Conservation (phyloP, 2,329 filamentous ascomycete species). For the Apiospora marii region DNA sequence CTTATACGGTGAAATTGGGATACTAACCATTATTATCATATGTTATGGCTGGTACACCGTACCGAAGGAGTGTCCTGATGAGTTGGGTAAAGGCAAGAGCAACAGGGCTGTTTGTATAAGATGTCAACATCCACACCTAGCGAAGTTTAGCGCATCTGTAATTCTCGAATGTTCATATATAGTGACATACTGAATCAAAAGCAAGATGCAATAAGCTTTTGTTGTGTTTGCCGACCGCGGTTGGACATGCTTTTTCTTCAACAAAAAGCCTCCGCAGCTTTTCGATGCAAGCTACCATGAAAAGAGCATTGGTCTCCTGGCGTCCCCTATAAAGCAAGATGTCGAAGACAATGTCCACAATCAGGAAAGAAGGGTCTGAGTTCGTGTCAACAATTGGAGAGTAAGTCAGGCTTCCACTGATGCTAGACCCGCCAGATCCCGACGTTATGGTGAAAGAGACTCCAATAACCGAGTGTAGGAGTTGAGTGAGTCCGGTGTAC, state of each 20-base stretch:
- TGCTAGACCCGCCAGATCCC: slow-evolving; percentile 25
- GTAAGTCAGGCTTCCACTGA: slow-evolving; percentile 21
- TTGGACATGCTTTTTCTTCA: no score
- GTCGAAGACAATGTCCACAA: no score
- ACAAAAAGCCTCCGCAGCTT: no score
- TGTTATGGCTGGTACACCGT: slow-evolving; percentile 10
- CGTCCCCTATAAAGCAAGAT: rapidly evolving
- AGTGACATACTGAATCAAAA: no score
- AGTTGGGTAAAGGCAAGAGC: neutral
- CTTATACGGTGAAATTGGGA: neutral
- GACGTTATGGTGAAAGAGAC: slow-evolving; percentile 22
- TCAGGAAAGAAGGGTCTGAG: neutral
- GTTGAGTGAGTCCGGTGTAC: slow-evolving; percentile 1
- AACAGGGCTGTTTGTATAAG: neutral
- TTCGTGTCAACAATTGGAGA: slow-evolving; percentile 9
- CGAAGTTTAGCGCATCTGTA: no score
- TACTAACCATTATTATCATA: slow-evolving; percentile 2
- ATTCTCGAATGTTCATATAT: no score
- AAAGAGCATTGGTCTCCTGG: no score
- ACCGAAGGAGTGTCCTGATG: neutral
- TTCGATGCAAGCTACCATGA: no score
- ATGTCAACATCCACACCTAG: no score
- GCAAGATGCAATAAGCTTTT: no score
- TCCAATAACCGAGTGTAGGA: neutral
- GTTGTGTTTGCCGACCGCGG: no score